Evolutionary conservation across 768 basidiomycete genomes (phyloP).

Genomic region (Xerocomellus chrysenteron): DNA sequence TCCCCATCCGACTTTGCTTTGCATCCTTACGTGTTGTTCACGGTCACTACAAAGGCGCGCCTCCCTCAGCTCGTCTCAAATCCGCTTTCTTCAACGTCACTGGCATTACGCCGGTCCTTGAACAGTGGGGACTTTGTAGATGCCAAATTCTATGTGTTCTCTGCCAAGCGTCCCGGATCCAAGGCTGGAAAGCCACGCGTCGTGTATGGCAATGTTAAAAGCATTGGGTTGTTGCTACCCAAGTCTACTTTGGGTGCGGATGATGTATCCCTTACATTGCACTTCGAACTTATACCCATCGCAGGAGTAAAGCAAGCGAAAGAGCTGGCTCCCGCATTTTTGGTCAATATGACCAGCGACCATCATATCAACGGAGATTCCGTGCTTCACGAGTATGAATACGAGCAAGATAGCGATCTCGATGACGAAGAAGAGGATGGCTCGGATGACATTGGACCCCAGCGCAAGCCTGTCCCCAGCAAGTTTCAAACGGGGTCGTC

Average conservation of each 20-base stretch:
- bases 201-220: constrained; percentile 24
- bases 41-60: constrained; percentile 17
- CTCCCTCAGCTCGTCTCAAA: constrained; percentile 5
- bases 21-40: constrained; percentile 24
- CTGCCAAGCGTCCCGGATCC: constrained; percentile 10
- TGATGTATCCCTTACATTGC: background rate
- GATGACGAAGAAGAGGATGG: constrained; percentile 21
- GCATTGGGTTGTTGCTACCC: constrained; percentile 19
- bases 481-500: background rate
- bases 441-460: background rate
- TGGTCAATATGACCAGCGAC: constrained; percentile 24
- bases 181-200: constrained; percentile 21
- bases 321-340: constrained; percentile 9
- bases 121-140: constrained; percentile 25
- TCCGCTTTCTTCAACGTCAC: constrained; percentile 17
- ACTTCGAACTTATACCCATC: background rate
- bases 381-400: constrained; percentile 27
- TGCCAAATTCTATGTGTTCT: constrained; percentile 31
- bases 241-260: constrained; percentile 13
- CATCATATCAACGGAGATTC: constrained; percentile 16
- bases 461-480: background rate
- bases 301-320: constrained; percentile 6
- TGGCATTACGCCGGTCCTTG: constrained; percentile 26
- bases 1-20: constrained; percentile 3
- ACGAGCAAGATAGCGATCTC: constrained; percentile 31